A percentile compares a stretch with the other conserved stretches of the same genome.
Conservation (phyloP, 192 early-diverging fungal genomes). For the Tieghemiomyces parasiticus region DNA sequence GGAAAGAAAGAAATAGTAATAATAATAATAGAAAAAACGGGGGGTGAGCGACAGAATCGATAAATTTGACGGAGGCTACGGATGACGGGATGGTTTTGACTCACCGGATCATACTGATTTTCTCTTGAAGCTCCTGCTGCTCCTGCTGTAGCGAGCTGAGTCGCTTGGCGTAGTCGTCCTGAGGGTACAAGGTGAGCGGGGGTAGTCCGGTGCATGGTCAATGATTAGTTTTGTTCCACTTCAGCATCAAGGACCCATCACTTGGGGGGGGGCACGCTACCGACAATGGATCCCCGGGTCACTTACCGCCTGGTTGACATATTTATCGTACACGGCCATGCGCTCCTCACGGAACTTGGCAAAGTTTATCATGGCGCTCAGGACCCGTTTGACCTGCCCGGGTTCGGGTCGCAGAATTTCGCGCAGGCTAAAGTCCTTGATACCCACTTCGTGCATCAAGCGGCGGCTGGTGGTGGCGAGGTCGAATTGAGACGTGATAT, state of each 20-base stretch:
- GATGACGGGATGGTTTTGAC: too few relatives aligned
- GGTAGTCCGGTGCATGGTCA: too few relatives aligned
- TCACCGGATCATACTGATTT: slow-evolving; percentile 34
- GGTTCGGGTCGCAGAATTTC: slow-evolving; percentile 73
- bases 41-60: background rate
- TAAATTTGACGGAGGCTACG: too few relatives aligned
- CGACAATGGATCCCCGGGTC: too few relatives aligned
- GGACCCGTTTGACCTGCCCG: slow-evolving; percentile 41
- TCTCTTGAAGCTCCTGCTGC: slow-evolving; percentile 35
- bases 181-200: too few relatives aligned
- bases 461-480: slow-evolving; percentile 34
- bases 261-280: too few relatives aligned
- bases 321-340: slow-evolving; percentile 44
- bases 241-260: too few relatives aligned
- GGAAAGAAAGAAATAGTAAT: slow-evolving; percentile 6
- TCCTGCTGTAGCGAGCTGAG: slow-evolving; percentile 28
- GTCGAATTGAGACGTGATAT: too few relatives aligned
- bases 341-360: slow-evolving; percentile 77
- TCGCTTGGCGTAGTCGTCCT: slow-evolving; percentile 23
- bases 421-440: slow-evolving; percentile 56
- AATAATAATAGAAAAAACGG: slow-evolving; percentile 5
- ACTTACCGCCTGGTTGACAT: slow-evolving; percentile 38
- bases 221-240: too few relatives aligned
- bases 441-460: slow-evolving; percentile 52
- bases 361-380: slow-evolving; percentile 80